These are phyloP conservation scores for Neocatenulostroma microsporum DNA, from an alignment of 2,329 filamentous ascomycete species.

Conservation along the genomic window DNA sequence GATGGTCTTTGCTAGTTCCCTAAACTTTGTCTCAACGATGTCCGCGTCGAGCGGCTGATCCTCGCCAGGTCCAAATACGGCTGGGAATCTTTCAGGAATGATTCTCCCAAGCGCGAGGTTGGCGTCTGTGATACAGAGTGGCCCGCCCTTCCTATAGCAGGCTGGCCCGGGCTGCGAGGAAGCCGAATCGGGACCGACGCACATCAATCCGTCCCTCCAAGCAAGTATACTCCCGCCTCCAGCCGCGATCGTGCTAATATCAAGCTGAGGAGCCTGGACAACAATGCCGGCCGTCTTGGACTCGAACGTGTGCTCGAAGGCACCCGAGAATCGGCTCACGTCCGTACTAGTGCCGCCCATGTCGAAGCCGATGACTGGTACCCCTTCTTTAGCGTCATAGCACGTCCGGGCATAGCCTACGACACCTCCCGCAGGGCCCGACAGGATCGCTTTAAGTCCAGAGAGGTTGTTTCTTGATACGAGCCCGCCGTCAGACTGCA, in stretches of 20 bases:
- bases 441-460: constrained; percentile 27
- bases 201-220: constrained; percentile 14
- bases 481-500: constrained; percentile 30
- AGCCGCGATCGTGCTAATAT: constrained; percentile 20
- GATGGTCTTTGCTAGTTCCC: constrained; percentile 14
- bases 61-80: constrained; percentile 29
- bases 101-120: constrained; percentile 29
- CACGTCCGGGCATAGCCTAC: constrained; percentile 28
- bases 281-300: constrained; percentile 15
- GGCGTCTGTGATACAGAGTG: constrained; percentile 30
- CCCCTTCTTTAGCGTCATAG: constrained; percentile 24
- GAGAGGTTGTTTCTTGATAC: constrained; percentile 23
- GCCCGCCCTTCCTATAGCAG: constrained; percentile 30
- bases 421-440: constrained; percentile 31
- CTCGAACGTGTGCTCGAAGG: constrained; percentile 16
- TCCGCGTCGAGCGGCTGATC: constrained; percentile 20
- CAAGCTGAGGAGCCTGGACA: constrained; percentile 15
- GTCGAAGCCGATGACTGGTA: no score
- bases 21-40: constrained; percentile 12
- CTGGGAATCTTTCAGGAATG: constrained; percentile 26
- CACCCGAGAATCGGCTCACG: constrained; percentile 11
- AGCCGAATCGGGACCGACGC: constrained; percentile 18
- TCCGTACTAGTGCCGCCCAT: constrained; percentile 18
- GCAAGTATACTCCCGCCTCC: constrained; percentile 15
- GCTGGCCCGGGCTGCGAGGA: constrained; percentile 28